phyloP scores from a whole-genome alignment of 2,329 filamentous ascomycete genomes.

The Sporothrix curviconia region DNA sequence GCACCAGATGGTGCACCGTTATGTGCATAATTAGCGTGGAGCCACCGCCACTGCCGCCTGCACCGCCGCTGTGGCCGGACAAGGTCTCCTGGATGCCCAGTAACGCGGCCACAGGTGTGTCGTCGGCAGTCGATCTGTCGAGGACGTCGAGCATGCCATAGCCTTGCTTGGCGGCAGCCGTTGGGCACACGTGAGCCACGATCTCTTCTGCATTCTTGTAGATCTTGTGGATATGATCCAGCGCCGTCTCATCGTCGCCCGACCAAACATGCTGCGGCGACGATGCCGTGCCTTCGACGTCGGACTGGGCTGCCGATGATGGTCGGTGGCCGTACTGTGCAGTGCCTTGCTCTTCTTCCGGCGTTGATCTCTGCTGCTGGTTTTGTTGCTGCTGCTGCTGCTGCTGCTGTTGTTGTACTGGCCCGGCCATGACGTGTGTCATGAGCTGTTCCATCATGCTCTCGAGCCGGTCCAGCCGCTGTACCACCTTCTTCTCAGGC shows the following conservation, averaged over 20 bases:
- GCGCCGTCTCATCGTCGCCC: not conserved
- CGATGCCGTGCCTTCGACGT: not conserved
- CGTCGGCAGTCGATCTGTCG: conserved; percentile 25
- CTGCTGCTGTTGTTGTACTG: not conserved
- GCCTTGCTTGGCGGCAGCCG: conserved; percentile 1
- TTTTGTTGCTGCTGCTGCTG: not conserved
- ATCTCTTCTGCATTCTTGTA: conserved; percentile 5
- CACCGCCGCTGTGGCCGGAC: conserved; percentile 15
- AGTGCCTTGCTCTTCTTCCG: not conserved
- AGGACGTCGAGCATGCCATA: conserved; percentile 23
- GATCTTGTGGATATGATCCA: not conserved
- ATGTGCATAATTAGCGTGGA: not conserved
- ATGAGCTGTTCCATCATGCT: conserved; percentile 40
- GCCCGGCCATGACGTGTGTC: conserved; percentile 28
- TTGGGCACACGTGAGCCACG: conserved; percentile 14
- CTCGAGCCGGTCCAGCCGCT: conserved; percentile 41
- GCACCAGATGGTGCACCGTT: not conserved
- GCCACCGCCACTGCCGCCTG: not conserved
- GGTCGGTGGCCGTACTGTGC: not conserved
- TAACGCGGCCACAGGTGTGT: conserved; percentile 26
- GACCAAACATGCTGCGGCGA: not conserved
- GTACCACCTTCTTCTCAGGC: conserved; percentile 35
- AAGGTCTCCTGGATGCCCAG: conserved; percentile 24
- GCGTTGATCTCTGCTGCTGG: not conserved
- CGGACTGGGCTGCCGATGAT: not conserved